Base-by-base conservation (phyloP, 1,139 yeast genomes). In the Taphrina wiesneri region DNA sequence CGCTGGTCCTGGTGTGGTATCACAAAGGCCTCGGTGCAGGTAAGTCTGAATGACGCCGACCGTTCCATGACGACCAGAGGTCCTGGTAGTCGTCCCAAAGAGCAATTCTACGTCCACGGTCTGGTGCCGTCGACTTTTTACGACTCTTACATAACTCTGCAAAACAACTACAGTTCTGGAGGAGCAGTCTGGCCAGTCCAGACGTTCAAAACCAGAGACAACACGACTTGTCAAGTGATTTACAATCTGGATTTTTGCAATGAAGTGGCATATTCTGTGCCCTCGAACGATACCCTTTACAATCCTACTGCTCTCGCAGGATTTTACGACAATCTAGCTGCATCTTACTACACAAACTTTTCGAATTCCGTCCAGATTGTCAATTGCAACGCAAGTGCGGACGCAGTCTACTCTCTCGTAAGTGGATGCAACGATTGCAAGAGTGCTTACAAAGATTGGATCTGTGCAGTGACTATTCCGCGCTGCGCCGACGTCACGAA, bases 381-480 rank as follows among this genome's bases (percentile, higher is more conserved):
- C 7, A 81, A 91, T 0, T 93, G 99, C 76, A 86, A 92, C 72
- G 85, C 90, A 0, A 82, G 84, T 11, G 75, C 78, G n/a, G 92
- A 86, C 68, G 82, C 90, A 0, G 74, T 84, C 5, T 93, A 83
- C 76, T 89, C 97, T 0, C 57, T 67, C 6, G 90, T 96, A 17
- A 73, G 91, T 36, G 80, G 86, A 0, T 93, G 99, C 73, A 81
- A 79, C 13, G 86, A 89, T 72, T 93, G 99, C 75, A 82, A 83
- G 0, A 72, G 75, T 2, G 81, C 93, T 1, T 93, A 93, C 75
- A 86, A 85, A 72, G 82, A 87, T 72, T 93, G 99, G 99, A 80
- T 93, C 21, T 93, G 99, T 77, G 83, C 96, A 0, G 90, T 90
- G 3, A 81, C 91, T 0, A 88, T 93, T n/a, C 98, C 99, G 0